These are phyloP conservation scores for Ambrosia hybrid DNA, from an alignment of 140 eudicot genomes.

Conservation along the genomic window DNA sequence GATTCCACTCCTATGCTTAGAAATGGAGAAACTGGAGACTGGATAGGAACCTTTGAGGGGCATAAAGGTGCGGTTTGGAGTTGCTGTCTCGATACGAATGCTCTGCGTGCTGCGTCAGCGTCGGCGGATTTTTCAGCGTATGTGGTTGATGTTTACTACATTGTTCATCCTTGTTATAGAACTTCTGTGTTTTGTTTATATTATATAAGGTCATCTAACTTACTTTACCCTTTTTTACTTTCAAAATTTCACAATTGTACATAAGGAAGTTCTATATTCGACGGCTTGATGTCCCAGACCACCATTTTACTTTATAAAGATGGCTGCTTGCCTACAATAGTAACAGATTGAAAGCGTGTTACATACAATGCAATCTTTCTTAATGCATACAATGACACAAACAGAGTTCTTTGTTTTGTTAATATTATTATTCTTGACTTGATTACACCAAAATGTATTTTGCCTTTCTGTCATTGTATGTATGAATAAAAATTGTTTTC, in stretches of 20 bases:
- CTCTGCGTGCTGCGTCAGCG: conserved; percentile 92
- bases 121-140: conserved; percentile 98
- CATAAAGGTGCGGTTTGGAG: conserved; percentile 99
- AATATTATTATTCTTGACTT: background rate
- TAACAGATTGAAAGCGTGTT: background rate
- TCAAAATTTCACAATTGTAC: background rate
- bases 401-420: background rate
- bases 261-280: background rate
- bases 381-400: background rate
- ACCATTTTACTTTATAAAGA: background rate
- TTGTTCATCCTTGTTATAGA: background rate
- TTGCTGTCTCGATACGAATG: conserved; percentile 80
- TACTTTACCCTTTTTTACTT: background rate
- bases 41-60: conserved; percentile 98
- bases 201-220: background rate
- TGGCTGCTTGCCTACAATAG: background rate
- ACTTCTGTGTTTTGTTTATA: background rate
- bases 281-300: background rate
- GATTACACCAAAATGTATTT: background rate
- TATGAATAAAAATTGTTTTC: background rate
- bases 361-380: background rate
- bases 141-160: conserved; percentile 24
- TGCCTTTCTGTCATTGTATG: background rate
- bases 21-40: conserved; percentile 97
- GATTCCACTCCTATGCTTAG: conserved; percentile 97